Conservation (phyloP, 129 eudicot species). For the Erigeron canadensis region DNA sequence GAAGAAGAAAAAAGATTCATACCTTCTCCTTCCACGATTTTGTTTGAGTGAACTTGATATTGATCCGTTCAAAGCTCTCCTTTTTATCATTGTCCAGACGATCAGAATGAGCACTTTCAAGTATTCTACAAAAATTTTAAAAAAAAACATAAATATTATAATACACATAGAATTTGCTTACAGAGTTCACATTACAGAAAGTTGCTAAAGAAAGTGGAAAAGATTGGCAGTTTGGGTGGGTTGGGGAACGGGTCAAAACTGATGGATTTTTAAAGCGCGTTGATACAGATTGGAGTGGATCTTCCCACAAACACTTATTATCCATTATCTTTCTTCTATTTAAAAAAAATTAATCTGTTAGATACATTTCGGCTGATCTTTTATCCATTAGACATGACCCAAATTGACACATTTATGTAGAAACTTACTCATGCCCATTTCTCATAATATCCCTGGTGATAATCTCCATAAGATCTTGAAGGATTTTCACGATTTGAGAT, state of each 20-base stretch:
- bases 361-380: not conserved
- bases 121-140: slow-evolving; percentile 46
- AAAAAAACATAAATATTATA: slow-evolving; percentile 10
- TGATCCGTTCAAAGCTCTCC: slow-evolving; percentile 74
- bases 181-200: slow-evolving; percentile 8
- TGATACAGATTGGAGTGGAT: not conserved
- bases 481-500: slow-evolving; percentile 62
- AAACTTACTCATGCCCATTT: slow-evolving; percentile 67
- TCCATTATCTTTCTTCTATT: not conserved
- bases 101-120: slow-evolving; percentile 41
- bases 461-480: slow-evolving; percentile 93
- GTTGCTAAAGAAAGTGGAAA: not conserved
- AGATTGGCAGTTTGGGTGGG: not conserved
- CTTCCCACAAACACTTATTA: not conserved
- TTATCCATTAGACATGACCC: slow-evolving; percentile 4
- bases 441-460: slow-evolving; percentile 80
- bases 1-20: slow-evolving; percentile 9
- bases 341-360: not conserved
- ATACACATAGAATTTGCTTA: slow-evolving; percentile 3
- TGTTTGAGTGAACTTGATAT: slow-evolving; percentile 42
- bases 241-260: not conserved
- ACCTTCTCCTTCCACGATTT: slow-evolving; percentile 96
- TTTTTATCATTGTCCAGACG: slow-evolving; percentile 42
- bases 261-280: not conserved
- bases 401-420: slow-evolving; percentile 6